Conservation (phyloP, 2,329 filamentous ascomycete genomes). For the Amauroascus niger region DNA sequence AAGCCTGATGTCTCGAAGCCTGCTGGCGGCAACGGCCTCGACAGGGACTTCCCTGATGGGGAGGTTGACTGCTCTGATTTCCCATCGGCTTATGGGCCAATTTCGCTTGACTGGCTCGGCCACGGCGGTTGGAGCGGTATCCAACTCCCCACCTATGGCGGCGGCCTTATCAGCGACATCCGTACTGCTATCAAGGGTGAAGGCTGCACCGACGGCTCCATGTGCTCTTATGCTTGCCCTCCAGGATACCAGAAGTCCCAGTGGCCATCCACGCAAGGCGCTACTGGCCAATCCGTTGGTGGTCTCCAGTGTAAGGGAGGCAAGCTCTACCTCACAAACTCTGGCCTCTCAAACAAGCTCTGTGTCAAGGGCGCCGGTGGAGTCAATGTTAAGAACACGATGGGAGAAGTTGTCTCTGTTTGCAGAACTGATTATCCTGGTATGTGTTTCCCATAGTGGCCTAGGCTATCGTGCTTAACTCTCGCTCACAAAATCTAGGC, state of each 20-base stretch:
- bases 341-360: slow-evolving; percentile 53
- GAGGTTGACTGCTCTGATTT: slow-evolving; percentile 61
- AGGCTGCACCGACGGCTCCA: slow-evolving; percentile 52
- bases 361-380: slow-evolving; percentile 64
- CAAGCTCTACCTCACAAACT: slow-evolving; percentile 68
- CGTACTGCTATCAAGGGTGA: slow-evolving; percentile 53
- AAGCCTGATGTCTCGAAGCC: slow-evolving; percentile 12
- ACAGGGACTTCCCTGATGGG: slow-evolving; percentile 65
- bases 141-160: slow-evolving; percentile 51
- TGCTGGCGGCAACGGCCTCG: slow-evolving; percentile 44
- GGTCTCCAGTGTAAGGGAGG: slow-evolving; percentile 67
- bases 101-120: slow-evolving; percentile 58
- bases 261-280: slow-evolving; percentile 71
- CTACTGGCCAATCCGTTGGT: slow-evolving; percentile 73
- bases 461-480: slow-evolving; percentile 6
- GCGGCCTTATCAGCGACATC: slow-evolving; percentile 54
- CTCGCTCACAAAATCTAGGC: slow-evolving; percentile 29
- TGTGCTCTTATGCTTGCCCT: slow-evolving; percentile 93
- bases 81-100: slow-evolving; percentile 70
- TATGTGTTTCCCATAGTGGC: slow-evolving; percentile 25
- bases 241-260: slow-evolving; percentile 85
- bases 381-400: slow-evolving; percentile 65
- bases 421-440: slow-evolving; percentile 97
- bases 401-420: slow-evolving; percentile 56
- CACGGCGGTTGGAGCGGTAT: slow-evolving; percentile 71